A percentile compares a stretch with the other conserved stretches of the same genome.
These are phyloP conservation scores for Aspergillus glaucus DNA, from an alignment of 2,329 filamentous ascomycete genomes.

Conservation along the genomic window DNA sequence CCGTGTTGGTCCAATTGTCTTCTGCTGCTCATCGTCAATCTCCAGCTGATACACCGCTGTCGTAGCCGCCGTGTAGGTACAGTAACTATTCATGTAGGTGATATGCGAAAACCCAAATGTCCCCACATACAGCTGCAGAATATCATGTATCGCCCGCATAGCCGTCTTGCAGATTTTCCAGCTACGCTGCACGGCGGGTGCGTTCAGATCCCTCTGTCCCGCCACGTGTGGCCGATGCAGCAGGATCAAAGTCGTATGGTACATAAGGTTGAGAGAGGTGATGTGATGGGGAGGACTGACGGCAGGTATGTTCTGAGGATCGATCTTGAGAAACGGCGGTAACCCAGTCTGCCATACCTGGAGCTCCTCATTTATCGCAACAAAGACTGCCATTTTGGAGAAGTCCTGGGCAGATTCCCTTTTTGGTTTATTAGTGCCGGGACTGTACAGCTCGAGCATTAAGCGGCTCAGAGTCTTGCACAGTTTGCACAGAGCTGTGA, in stretches of 20 bases:
- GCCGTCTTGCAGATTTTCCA: slow-evolving; percentile 15
- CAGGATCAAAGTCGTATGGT: slow-evolving; percentile 46
- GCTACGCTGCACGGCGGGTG: background rate
- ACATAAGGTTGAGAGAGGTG: slow-evolving; percentile 41
- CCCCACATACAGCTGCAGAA: slow-evolving; percentile 17
- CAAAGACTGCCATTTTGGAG: background rate
- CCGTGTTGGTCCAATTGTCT: background rate
- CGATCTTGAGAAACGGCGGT: slow-evolving; percentile 37
- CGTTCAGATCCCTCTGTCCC: background rate
- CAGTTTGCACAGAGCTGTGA: slow-evolving; percentile 28
- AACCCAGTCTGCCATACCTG: slow-evolving; percentile 35
- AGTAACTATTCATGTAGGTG: slow-evolving; percentile 21
- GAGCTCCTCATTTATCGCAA: slow-evolving; percentile 36
- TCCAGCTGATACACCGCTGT: slow-evolving; percentile 20
- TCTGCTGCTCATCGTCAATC: slow-evolving; percentile 5
- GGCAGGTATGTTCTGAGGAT: slow-evolving; percentile 19
- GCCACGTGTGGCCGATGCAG: slow-evolving; percentile 40
- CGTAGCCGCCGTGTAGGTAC: slow-evolving; percentile 21
- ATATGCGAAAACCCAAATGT: slow-evolving; percentile 19
- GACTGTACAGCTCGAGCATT: slow-evolving; percentile 35
- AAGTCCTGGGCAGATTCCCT: slow-evolving; percentile 16
- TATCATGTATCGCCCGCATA: slow-evolving; percentile 17
- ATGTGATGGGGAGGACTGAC: slow-evolving; percentile 37
- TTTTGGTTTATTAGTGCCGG: slow-evolving; percentile 19
- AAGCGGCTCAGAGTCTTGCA: slow-evolving; percentile 43